Conservation (phyloP, 306 rosid genomes). For the Fragaria iinumae region DNA sequence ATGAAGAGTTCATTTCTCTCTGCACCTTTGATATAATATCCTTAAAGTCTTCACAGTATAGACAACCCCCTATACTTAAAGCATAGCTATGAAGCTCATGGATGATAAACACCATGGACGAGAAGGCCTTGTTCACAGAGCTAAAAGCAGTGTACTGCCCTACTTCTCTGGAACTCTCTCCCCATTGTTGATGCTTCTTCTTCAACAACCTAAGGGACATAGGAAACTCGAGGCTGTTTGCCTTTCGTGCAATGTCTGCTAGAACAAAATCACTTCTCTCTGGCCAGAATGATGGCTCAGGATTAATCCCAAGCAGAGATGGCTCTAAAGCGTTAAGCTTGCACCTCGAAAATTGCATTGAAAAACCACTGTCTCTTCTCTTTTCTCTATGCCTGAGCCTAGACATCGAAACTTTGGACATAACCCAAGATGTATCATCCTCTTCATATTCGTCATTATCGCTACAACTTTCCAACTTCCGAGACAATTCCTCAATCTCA, state of each 20-base stretch:
- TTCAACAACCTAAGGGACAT: conserved; percentile 56
- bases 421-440: conserved; percentile 18
- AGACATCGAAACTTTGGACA: conserved; percentile 17
- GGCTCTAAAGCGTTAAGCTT: conserved; percentile 45
- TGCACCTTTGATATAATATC: conserved; percentile 42
- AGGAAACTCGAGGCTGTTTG: conserved; percentile 50
- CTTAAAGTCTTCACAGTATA: conserved; percentile 52
- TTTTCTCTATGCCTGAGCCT: conserved; percentile 2
- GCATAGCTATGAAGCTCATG: conserved; percentile 64
- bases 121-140: conserved; percentile 56
- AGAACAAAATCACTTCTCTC: conserved; percentile 52
- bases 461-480: neutral
- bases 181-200: conserved; percentile 52
- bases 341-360: conserved; percentile 16
- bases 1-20: conserved; percentile 65
- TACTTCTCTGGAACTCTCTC: conserved; percentile 29
- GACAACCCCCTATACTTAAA: conserved; percentile 46
- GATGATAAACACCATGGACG: conserved; percentile 57
- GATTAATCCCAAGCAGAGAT: conserved; percentile 47
- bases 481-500: conserved; percentile 24
- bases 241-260: conserved; percentile 40
- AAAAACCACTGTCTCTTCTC: neutral
- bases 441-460: conserved; percentile 14
- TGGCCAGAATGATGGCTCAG: conserved; percentile 62
- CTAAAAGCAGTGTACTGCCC: conserved; percentile 30